Conservation (phyloP, 352 stramenopile species). For the Globisporangium carolinianum region DNA sequence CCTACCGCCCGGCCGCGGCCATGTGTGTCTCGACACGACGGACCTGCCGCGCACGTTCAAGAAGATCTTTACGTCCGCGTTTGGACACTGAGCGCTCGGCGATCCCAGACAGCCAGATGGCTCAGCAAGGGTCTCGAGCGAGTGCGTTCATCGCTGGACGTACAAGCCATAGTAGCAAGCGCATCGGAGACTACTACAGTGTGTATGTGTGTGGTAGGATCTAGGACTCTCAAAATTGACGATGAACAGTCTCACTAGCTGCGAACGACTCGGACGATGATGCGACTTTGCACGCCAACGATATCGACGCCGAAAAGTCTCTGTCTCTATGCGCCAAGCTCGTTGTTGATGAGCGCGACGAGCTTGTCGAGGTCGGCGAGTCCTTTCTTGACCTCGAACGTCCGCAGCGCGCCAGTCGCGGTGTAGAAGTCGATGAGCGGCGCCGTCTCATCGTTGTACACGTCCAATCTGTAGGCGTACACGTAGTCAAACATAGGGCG, state of each 20-base stretch:
- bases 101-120: too few species aligned
- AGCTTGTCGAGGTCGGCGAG: constrained; percentile 77
- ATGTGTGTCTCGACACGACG: constrained; percentile 75
- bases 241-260: background rate
- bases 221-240: too few species aligned
- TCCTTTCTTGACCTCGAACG: constrained; percentile 84
- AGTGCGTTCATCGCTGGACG: too few species aligned
- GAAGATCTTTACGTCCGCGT: constrained; percentile 71
- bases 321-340: constrained; percentile 21
- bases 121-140: too few species aligned
- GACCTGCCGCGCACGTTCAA: constrained; percentile 80
- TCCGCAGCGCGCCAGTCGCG: constrained; percentile 61
- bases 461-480: constrained; percentile 37
- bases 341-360: constrained; percentile 54
- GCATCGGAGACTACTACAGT: too few species aligned
- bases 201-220: too few species aligned
- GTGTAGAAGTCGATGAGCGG: constrained; percentile 86
- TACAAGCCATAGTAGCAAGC: too few species aligned
- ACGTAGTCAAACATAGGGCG: too few species aligned
- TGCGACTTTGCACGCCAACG: background rate
- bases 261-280: background rate
- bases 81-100: constrained; percentile 17
- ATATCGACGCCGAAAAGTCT: too few species aligned
- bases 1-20: constrained; percentile 57
- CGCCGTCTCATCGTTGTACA: constrained; percentile 87